phyloP scores from a whole-genome alignment of 352 stramenopile species.

The Phytopythium aichiense region DNA sequence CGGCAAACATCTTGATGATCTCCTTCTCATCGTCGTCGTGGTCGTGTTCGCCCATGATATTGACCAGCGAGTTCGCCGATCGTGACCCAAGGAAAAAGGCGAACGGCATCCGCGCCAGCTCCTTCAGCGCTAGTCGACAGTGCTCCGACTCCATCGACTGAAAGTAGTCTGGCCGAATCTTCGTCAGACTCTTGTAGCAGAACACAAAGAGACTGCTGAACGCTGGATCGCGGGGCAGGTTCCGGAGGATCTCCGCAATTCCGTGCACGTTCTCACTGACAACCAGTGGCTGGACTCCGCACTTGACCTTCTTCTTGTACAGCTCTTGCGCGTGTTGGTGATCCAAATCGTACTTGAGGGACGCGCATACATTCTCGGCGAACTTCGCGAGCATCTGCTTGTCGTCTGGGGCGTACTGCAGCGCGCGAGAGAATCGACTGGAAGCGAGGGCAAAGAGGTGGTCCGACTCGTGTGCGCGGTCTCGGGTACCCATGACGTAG shows the following conservation, averaged over 20 bases:
- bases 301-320: constrained; percentile 82
- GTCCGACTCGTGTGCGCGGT: constrained; percentile 64
- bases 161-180: constrained; percentile 57
- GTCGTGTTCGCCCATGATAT: constrained; percentile 41
- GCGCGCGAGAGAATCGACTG: constrained; percentile 53
- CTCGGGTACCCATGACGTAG: constrained; percentile 58
- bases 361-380: constrained; percentile 76
- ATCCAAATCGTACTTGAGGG: constrained; percentile 78
- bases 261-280: constrained; percentile 61
- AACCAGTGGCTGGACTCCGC: constrained; percentile 51
- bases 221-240: constrained; percentile 58
- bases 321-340: constrained; percentile 54
- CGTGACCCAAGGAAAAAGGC: constrained; percentile 61
- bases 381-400: constrained; percentile 62
- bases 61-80: constrained; percentile 47
- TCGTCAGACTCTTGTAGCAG: constrained; percentile 53
- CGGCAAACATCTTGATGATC: constrained; percentile 48
- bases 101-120: constrained; percentile 64
- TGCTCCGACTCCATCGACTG: constrained; percentile 37
- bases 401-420: constrained; percentile 63
- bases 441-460: constrained; percentile 75
- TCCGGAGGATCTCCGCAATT: constrained; percentile 80
- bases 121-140: constrained; percentile 40
- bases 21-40: constrained; percentile 36
- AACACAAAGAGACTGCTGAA: constrained; percentile 82